A percentile compares a stretch with the other conserved stretches of the same genome.
Evolutionary conservation across 805 yeast species (phyloP).

Genomic region (Kuraishia borneana): DNA sequence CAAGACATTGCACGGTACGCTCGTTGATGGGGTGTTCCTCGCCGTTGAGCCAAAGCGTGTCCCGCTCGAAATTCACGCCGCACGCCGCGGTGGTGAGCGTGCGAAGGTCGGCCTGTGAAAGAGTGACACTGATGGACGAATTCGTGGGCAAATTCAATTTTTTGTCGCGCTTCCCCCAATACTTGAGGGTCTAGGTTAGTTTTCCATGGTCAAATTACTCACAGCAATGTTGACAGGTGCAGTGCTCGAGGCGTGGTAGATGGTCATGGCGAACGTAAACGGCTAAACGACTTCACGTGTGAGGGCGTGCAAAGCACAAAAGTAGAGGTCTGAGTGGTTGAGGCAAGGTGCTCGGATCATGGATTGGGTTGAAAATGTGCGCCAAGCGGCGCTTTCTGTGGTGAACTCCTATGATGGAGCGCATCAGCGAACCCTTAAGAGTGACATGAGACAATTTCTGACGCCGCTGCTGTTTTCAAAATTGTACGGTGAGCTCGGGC

Average conservation of each 20-base stretch:
- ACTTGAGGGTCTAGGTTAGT: slow-evolving; percentile 61
- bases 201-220: slow-evolving; percentile 18
- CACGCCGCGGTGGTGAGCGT: slow-evolving; percentile 87
- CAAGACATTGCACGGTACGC: slow-evolving; percentile 62
- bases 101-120: slow-evolving; percentile 82
- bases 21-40: slow-evolving; percentile 58
- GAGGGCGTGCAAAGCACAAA: too few species aligned
- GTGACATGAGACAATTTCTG: too few species aligned
- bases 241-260: slow-evolving; percentile 71
- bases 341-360: too few species aligned
- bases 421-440: too few species aligned
- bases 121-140: slow-evolving; percentile 89
- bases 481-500: too few species aligned
- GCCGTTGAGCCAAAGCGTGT: slow-evolving; percentile 83
- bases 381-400: too few species aligned
- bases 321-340: too few species aligned
- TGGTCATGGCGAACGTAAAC: too few species aligned
- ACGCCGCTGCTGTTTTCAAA: too few species aligned
- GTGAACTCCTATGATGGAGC: too few species aligned
- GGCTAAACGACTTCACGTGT: too few species aligned
- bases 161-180: slow-evolving; percentile 97
- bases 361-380: too few species aligned
- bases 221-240: slow-evolving; percentile 98
- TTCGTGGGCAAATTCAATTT: slow-evolving; percentile 88
- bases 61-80: slow-evolving; percentile 40